Conservation (phyloP, 495 filamentous ascomycete genomes). For the Talaromyces wortmannii region DNA sequence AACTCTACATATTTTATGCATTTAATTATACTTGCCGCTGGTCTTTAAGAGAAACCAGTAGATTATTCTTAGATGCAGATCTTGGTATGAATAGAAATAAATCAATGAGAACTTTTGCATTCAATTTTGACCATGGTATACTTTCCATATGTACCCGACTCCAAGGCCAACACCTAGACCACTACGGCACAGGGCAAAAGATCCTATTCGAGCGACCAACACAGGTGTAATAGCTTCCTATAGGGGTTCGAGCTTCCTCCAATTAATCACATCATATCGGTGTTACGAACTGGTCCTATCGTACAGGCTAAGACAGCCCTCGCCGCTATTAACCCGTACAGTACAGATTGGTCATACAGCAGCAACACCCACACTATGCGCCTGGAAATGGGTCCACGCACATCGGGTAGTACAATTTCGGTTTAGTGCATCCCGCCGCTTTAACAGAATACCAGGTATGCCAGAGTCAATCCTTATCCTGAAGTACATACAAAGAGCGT, state of each 20-base stretch:
- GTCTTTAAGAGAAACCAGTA: background rate
- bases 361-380: too few species aligned
- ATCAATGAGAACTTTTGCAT: background rate
- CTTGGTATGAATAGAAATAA: background rate
- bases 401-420: too few species aligned
- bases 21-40: too few species aligned
- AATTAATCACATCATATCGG: background rate
- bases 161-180: background rate
- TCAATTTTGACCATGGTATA: background rate
- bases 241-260: background rate
- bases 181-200: background rate
- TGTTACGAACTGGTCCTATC: background rate
- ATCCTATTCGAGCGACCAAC: background rate
- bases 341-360: too few species aligned
- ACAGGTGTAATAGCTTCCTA: background rate
- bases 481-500: background rate
- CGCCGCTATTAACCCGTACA: too few species aligned
- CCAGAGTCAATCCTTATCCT: background rate
- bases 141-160: background rate
- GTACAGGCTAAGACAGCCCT: too few species aligned
- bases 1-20: too few species aligned
- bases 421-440: background rate
- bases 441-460: background rate
- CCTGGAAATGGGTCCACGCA: too few species aligned
- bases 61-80: background rate